Base-by-base conservation (phyloP, 257 asterid genomes). In the Petunia axillaris region DNA sequence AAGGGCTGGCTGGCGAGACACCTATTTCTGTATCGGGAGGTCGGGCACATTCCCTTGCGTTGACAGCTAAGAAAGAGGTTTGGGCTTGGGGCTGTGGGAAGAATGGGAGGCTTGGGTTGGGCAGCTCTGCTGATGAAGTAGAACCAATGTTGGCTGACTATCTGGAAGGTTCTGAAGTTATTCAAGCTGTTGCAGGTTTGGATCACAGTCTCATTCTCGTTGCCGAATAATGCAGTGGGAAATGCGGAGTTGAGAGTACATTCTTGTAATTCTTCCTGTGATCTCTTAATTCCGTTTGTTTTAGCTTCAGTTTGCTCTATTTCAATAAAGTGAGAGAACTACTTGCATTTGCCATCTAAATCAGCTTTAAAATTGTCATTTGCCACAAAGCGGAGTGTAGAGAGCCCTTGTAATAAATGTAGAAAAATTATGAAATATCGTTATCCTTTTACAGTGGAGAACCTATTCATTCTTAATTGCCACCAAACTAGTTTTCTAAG, bases 1-100 rank as follows among this genome's bases (percentile, higher is more conserved):
- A 86, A 40, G 86, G 85, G 63, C 83, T 92, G 73, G 75, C 44
- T 9, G 90, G 86, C 41, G 93, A 91, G 81, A 77, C 52, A 65
- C 90, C 91, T 0, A 64, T 90, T 67, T 89, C 89, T 50, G 89
- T 87, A 50, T 88, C 90, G 0, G 99, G 97, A 52, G 99, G 99
- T 8, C 89, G 97, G 10, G 98, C 85, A 41, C 96, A 94, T 89
- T 91, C 98, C 11, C 10, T 92, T 80, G 95, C 88, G 50, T 86
- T 92, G 70, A 94, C 96, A 0, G 84, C 78, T 60, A 85, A 86
- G 79, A 83, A 82, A 59, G 92, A 91, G 87, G 86, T 92, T 8
- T 94, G 95, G 97, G 82, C 86, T 52, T 96, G 99, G 99, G 99
- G 99, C 44, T 88, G 96, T 41, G 99, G 99, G 81, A 91, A 92